These are phyloP conservation scores for Dendrobium nobile DNA, from an alignment of 106 monocot species.

Conservation along the genomic window DNA sequence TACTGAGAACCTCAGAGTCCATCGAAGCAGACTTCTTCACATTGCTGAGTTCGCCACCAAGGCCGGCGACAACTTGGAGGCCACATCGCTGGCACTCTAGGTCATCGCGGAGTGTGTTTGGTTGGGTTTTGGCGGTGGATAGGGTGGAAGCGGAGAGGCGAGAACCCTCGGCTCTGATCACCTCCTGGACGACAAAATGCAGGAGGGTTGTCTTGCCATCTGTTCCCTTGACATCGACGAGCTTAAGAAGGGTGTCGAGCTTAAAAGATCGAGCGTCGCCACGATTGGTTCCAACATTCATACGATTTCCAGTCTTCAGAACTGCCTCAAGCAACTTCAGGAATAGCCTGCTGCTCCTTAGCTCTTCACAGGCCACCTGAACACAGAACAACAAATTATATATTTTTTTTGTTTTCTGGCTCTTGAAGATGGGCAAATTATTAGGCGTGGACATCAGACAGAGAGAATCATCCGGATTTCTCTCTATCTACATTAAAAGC, in stretches of 20 bases:
- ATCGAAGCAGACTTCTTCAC: conserved; percentile 88
- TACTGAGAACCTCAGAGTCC: conserved; percentile 74
- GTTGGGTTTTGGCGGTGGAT: conserved; percentile 23
- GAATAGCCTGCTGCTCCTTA: conserved; percentile 78
- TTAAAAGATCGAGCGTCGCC: conserved; percentile 90
- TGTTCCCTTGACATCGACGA: conserved; percentile 79
- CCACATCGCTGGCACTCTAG: conserved; percentile 43
- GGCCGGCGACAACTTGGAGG: conserved; percentile 53
- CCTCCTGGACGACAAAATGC: conserved; percentile 91
- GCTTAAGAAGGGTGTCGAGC: conserved; percentile 89
- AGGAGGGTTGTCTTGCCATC: conserved; percentile 91
- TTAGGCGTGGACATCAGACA: too few relatives aligned
- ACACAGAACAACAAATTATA: not conserved
- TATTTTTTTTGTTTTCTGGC: not conserved
- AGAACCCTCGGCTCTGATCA: conserved; percentile 64
- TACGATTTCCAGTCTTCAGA: conserved; percentile 88
- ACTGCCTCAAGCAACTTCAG: conserved; percentile 88
- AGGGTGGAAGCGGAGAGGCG: conserved; percentile 25
- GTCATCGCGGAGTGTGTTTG: conserved; percentile 30
- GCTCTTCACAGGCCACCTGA: conserved; percentile 84
- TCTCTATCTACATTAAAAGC: too few relatives aligned
- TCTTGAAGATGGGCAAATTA: not conserved
- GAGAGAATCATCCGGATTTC: too few relatives aligned
- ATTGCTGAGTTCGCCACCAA: conserved; percentile 57
- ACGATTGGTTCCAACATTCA: conserved; percentile 95